Conservation (phyloP, 169 alveolate species). For the Cryptosporidium tyzzeri region DNA sequence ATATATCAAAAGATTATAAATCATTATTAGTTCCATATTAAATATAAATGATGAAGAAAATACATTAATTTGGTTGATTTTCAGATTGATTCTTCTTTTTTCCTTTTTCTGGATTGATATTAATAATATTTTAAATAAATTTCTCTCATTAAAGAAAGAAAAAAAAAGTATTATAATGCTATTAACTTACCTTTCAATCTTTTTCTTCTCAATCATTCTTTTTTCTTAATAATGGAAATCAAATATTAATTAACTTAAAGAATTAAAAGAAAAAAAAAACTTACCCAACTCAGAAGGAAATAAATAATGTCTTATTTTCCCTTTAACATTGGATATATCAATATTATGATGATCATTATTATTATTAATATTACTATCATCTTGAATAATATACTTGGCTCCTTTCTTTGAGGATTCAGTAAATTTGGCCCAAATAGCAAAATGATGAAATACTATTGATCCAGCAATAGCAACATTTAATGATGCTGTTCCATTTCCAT, state of each 20-base stretch:
- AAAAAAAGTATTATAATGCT: neutral
- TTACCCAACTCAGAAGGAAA: constrained; percentile 60
- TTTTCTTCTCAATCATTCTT: constrained; percentile 32
- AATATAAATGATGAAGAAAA: neutral
- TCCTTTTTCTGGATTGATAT: neutral
- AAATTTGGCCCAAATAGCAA: constrained; percentile 88
- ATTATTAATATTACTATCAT: neutral
- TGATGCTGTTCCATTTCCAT: constrained; percentile 89
- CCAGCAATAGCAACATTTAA: constrained; percentile 92
- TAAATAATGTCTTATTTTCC: constrained; percentile 45
- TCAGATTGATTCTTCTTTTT: neutral
- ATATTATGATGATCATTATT: neutral
- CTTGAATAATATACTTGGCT: constrained; percentile 79
- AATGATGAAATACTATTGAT: constrained; percentile 90
- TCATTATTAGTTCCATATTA: neutral
- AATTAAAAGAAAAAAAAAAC: neutral
- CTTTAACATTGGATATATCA: neutral
- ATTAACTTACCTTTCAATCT: constrained; percentile 55
- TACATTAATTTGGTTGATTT: neutral
- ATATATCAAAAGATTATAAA: neutral
- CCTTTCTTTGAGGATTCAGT: constrained; percentile 79
- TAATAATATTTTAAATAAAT: no score
- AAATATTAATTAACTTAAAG: neutral
- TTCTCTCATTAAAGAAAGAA: neutral
- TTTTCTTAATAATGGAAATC: neutral